These are phyloP conservation scores for Lentinula detonsa DNA, from an alignment of 768 basidiomycete species.

Conservation along the genomic window DNA sequence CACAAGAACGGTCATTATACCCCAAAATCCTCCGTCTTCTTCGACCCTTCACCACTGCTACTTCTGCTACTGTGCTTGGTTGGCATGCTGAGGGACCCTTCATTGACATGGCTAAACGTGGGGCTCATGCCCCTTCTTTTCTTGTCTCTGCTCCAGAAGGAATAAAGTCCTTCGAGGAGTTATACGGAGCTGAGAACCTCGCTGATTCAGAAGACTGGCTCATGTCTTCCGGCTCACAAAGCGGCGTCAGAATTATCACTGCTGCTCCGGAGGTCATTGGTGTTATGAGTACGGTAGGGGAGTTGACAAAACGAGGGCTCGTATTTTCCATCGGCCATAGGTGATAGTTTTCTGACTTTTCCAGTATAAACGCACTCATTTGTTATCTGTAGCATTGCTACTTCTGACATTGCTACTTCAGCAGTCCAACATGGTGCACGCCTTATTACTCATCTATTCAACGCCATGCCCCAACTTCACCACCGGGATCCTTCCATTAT, in stretches of 20 bases:
- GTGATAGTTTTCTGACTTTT: constrained; percentile 28
- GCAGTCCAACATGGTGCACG: constrained; percentile 70
- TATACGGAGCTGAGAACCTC: constrained; percentile 67
- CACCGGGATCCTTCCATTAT: constrained; percentile 92
- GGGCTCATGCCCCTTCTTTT: constrained; percentile 70
- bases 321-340: constrained; percentile 88
- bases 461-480: constrained; percentile 87
- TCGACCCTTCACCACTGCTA: constrained; percentile 56
- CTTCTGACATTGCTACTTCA: constrained; percentile 63
- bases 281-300: constrained; percentile 63
- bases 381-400: constrained; percentile 51
- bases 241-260: constrained; percentile 76
- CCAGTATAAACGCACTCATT: neutral
- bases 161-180: constrained; percentile 60
- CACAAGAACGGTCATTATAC: constrained; percentile 72
- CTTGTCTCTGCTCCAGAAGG: constrained; percentile 60
- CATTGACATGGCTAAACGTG: constrained; percentile 74
- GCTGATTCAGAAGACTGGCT: constrained; percentile 63
- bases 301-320: constrained; percentile 58
- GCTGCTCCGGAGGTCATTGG: constrained; percentile 84
- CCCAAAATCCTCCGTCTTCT: constrained; percentile 65
- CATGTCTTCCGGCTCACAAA: constrained; percentile 39
- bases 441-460: constrained; percentile 91
- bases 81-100: constrained; percentile 94
- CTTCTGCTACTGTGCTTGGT: constrained; percentile 71